Evolutionary conservation across 2,329 filamentous ascomycete genomes (phyloP).

Genomic region (Allantophomopsis lycopodina): DNA sequence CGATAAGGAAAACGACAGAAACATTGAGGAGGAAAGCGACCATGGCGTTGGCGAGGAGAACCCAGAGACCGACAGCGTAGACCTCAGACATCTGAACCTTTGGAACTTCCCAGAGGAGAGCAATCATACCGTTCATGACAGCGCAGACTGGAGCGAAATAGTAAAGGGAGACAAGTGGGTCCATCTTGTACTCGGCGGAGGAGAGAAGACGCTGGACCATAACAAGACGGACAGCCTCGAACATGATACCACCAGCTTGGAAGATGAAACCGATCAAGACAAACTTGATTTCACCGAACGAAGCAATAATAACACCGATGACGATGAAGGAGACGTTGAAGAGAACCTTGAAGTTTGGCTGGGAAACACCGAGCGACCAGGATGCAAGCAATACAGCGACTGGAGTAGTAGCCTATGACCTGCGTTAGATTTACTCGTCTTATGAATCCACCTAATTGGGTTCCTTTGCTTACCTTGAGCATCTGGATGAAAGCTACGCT

Average conservation of each 20-base stretch:
- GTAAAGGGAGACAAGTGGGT: conserved; percentile 77
- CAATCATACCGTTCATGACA: conserved; percentile 63
- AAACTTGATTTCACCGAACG: conserved; percentile 91
- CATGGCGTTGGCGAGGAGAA: conserved; percentile 62
- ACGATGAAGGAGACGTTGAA: conserved; percentile 93
- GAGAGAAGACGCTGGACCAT: conserved; percentile 75
- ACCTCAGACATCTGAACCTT: conserved; percentile 55
- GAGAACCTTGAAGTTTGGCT: conserved; percentile 75
- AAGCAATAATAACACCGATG: conserved; percentile 85
- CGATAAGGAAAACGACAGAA: conserved; percentile 76
- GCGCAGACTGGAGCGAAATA: conserved; percentile 82
- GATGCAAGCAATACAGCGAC: conserved; percentile 84
- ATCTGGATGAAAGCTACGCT: conserved; percentile 98
- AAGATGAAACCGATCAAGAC: conserved; percentile 66
- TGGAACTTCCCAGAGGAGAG: conserved; percentile 62
- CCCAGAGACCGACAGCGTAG: conserved; percentile 58
- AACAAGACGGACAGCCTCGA: conserved; percentile 71
- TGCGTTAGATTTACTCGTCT: neutral
- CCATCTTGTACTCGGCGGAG: conserved; percentile 83
- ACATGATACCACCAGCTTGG: conserved; percentile 66
- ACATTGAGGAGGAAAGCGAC: conserved; percentile 75
- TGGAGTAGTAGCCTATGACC: conserved; percentile 69
- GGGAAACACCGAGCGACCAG: conserved; percentile 75
- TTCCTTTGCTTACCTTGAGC: conserved; percentile 62
- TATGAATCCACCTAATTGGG: too few species aligned